Evolutionary conservation across 306 rosid species (phyloP), one percentile per base, ranked within the genome.

Genomic region (Acmispon strigosus): DNA sequence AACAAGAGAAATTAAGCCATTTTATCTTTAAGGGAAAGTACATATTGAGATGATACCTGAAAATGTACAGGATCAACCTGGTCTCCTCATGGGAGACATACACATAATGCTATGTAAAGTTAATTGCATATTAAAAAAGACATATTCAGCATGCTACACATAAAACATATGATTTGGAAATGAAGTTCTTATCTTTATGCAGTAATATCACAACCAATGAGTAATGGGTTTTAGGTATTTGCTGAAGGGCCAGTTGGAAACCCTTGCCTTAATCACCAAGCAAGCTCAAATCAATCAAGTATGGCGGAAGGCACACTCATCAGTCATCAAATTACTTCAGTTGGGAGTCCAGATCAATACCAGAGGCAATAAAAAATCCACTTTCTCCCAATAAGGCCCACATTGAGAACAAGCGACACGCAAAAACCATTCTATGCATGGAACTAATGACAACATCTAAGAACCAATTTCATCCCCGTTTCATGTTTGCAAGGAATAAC

Each of bases 61-160:
- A 51, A 76, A 76, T 51, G 51, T 51, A 59, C 58, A 52, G 56
- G 56, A 22, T 24, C 37, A 68, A 59, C 63, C 62, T 6, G 6
- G 66, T 76, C 76, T 51, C 66, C 65, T 29, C 45, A 43, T 53
- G 45, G 81, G 72, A 77, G 76, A 77, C 76, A 77, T 34, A 53
- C 47, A 77, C 54, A 77, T 32, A 52, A 53, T 52, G 62, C 45
- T 59, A 75, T 59, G 69, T 18, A 68, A 49, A 39, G 48, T 49
- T 67, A 7, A 68, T 58, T 52, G 47, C 69, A 62, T 37, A 57
- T 10, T 70, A 57, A 39, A 57, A 67, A 54, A 67, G 22, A 58
- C 64, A 70, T 57, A 58, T 66, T 44, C 76, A 57, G 59, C 58
- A 39, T 43, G 39, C 59, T 67, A 59, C 69, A 49, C 62, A 49